These are phyloP conservation scores for Phytomonas francai DNA, from an alignment of 208 protist species.

Conservation along the genomic window DNA sequence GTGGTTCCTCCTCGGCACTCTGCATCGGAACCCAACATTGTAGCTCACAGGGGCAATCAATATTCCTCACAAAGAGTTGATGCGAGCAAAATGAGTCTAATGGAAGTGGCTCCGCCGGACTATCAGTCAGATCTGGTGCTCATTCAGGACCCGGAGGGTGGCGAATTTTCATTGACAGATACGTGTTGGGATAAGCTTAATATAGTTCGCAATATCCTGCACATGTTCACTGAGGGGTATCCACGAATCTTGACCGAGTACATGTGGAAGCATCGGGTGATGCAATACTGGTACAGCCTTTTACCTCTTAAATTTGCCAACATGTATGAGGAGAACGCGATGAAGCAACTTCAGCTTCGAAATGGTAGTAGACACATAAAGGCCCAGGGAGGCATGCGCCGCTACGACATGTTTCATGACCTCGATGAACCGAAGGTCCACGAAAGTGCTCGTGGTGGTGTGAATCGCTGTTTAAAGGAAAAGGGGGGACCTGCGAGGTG, in stretches of 20 bases:
- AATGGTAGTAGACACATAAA: slow-evolving; percentile 29
- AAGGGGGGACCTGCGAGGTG: slow-evolving; percentile 6
- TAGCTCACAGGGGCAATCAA: neutral
- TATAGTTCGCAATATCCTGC: slow-evolving; percentile 82
- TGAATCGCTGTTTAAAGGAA: slow-evolving; percentile 11
- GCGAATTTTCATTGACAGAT: slow-evolving; percentile 61
- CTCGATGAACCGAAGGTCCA: slow-evolving; percentile 32
- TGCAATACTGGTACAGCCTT: slow-evolving; percentile 71
- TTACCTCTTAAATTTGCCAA: slow-evolving; percentile 70
- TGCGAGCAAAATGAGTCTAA: neutral
- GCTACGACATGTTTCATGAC: slow-evolving; percentile 24
- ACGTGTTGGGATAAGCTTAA: slow-evolving; percentile 32
- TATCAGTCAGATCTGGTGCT: slow-evolving; percentile 18
- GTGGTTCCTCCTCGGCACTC: slow-evolving; percentile 55
- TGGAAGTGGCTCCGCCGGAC: neutral
- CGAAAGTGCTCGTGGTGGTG: slow-evolving; percentile 14
- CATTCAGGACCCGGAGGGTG: slow-evolving; percentile 80
- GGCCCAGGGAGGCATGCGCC: slow-evolving; percentile 31
- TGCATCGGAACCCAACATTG: slow-evolving; percentile 14
- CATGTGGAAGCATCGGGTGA: slow-evolving; percentile 75
- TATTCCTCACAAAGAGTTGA: neutral
- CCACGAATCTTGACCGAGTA: slow-evolving; percentile 85
- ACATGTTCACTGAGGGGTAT: slow-evolving; percentile 89
- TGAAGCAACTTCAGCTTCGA: slow-evolving; percentile 50
- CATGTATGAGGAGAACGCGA: slow-evolving; percentile 69